Evolutionary conservation across 208 protist genomes (phyloP).

Genomic region (Herpetomonas samuelpessoai): DNA sequence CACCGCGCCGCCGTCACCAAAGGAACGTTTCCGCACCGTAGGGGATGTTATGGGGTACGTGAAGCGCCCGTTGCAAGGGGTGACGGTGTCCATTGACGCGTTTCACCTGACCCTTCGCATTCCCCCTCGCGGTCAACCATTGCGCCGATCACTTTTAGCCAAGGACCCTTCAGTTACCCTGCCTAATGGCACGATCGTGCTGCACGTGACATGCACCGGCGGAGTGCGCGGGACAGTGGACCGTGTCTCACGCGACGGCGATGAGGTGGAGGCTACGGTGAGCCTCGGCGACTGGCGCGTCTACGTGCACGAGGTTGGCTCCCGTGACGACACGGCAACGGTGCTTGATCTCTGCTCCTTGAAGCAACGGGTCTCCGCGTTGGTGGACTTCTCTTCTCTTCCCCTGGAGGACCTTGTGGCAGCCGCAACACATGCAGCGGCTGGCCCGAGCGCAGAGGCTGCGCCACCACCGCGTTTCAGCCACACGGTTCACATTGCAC

Average conservation of each 20-base stretch:
- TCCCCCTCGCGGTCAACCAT: constrained; percentile 4
- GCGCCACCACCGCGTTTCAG: too few species aligned
- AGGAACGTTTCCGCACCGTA: constrained; percentile 22
- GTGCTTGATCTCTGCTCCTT: too few species aligned
- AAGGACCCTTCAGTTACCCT: too few species aligned
- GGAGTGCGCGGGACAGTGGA: constrained; percentile 3
- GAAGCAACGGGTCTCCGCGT: too few species aligned
- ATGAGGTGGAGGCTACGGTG: constrained; percentile 2
- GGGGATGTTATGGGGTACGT: constrained; percentile 30
- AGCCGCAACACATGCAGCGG: too few species aligned
- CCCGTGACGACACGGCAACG: too few species aligned
- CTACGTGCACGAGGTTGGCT: constrained; percentile 10
- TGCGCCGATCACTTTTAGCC: background rate
- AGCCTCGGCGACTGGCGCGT: constrained; percentile 11
- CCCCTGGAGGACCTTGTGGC: background rate
- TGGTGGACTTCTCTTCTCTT: background rate
- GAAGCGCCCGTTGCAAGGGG: constrained; percentile 29
- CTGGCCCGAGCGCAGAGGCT: too few species aligned
- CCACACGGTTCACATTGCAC: background rate
- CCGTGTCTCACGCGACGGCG: background rate
- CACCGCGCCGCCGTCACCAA: background rate
- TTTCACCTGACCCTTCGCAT: constrained; percentile 31
- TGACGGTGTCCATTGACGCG: constrained; percentile 21
- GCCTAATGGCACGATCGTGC: background rate
- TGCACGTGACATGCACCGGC: constrained; percentile 3